These are phyloP conservation scores for Escallonia rubra DNA, from an alignment of 129 eudicot species.

Conservation along the genomic window DNA sequence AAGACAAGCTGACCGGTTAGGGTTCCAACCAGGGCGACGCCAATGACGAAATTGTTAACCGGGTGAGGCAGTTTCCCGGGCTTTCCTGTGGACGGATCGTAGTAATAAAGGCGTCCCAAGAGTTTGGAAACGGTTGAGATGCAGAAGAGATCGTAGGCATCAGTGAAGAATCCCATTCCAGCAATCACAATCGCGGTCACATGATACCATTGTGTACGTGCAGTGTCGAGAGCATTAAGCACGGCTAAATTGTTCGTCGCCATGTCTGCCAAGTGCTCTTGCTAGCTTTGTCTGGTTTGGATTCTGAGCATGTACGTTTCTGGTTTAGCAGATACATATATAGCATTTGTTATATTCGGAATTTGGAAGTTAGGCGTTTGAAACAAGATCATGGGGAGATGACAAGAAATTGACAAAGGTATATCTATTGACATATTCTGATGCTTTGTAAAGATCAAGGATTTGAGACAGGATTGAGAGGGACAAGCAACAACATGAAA, in stretches of 20 bases:
- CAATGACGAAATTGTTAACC: constrained; percentile 34
- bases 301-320: neutral
- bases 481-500: no score
- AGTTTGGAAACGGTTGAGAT: constrained; percentile 51
- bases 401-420: no score
- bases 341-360: neutral
- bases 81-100: constrained; percentile 6
- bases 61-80: constrained; percentile 48
- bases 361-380: neutral
- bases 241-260: constrained; percentile 39
- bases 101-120: constrained; percentile 55
- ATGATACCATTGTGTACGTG: constrained; percentile 64
- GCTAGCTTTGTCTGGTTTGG: neutral
- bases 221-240: constrained; percentile 55
- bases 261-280: constrained; percentile 12
- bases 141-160: constrained; percentile 57
- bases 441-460: no score
- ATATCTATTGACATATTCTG: no score
- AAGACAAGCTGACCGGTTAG: constrained; percentile 48
- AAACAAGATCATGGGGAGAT: constrained; percentile 2
- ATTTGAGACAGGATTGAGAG: no score
- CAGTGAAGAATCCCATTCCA: constrained; percentile 73
- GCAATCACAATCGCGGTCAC: constrained; percentile 55
- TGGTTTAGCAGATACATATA: neutral
- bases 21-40: constrained; percentile 60